Conservation (phyloP, 2,329 filamentous ascomycete genomes). For the Esteya vermicola region DNA sequence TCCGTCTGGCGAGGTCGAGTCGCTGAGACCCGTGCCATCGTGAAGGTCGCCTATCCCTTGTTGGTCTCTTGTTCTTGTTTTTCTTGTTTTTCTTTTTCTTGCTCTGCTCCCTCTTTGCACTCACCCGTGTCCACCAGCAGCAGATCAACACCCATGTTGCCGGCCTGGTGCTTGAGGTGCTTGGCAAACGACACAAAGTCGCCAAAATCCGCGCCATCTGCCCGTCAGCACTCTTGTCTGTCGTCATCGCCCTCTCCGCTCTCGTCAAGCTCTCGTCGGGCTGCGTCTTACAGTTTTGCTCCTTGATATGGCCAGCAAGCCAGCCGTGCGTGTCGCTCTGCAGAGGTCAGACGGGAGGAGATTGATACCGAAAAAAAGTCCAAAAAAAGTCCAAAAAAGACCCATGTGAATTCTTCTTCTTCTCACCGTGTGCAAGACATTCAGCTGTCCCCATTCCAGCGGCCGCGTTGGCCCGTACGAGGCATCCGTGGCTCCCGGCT, state of each 20-base stretch:
- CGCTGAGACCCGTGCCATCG: conserved; percentile 48
- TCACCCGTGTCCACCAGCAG: conserved; percentile 47
- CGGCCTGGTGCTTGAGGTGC: conserved; percentile 44
- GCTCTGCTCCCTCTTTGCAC: too few relatives aligned
- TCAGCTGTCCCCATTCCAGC: conserved; percentile 49
- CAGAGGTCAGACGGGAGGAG: too few relatives aligned
- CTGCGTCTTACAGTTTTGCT: conserved; percentile 31
- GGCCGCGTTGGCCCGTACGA: conserved; percentile 25
- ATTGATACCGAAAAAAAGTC: too few relatives aligned
- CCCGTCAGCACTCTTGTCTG: background rate
- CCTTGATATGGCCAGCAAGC: conserved; percentile 46
- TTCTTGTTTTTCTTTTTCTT: too few relatives aligned
- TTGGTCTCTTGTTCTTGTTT: too few relatives aligned
- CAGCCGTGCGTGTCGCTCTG: conserved; percentile 46
- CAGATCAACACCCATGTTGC: conserved; percentile 41
- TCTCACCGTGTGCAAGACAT: conserved; percentile 42
- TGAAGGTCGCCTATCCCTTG: conserved; percentile 51
- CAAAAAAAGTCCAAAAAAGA: too few relatives aligned
- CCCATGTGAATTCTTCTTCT: too few relatives aligned
- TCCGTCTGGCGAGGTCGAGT: conserved; percentile 44
- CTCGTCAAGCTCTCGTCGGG: background rate
- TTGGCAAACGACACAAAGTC: conserved; percentile 47
- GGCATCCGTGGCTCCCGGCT: conserved; percentile 28
- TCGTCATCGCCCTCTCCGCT: background rate
- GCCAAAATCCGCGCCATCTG: conserved; percentile 48